These are phyloP conservation scores for Aphanomyces invadans DNA, from an alignment of 352 stramenopile genomes.

Conservation along the genomic window DNA sequence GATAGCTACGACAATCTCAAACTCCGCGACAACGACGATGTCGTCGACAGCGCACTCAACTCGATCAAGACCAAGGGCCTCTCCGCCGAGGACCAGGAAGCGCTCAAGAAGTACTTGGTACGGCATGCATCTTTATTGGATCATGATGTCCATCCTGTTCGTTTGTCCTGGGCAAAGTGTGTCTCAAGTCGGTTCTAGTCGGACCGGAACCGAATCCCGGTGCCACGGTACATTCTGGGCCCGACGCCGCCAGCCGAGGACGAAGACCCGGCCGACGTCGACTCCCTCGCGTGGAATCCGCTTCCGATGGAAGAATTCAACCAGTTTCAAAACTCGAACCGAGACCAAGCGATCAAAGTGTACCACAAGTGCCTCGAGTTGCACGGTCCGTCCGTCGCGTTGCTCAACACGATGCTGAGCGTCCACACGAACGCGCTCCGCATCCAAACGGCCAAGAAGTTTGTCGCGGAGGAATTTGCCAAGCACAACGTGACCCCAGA, in stretches of 20 bases:
- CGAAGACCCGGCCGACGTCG: conserved; percentile 36
- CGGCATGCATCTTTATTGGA: neutral
- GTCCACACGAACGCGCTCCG: conserved; percentile 74
- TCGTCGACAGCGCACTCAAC: neutral
- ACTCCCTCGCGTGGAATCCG: conserved; percentile 28
- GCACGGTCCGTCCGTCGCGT: conserved; percentile 36
- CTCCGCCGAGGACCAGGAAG: neutral
- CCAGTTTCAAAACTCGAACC: conserved; percentile 60
- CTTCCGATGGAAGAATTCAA: conserved; percentile 65
- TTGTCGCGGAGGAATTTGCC: conserved; percentile 40
- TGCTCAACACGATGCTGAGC: conserved; percentile 68
- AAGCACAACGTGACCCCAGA: conserved; percentile 42
- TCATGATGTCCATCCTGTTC: neutral
- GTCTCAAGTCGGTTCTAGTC: neutral
- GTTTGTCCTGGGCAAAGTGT: too few relatives aligned
- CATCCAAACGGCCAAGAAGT: conserved; percentile 42
- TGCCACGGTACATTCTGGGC: neutral
- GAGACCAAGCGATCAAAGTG: conserved; percentile 54
- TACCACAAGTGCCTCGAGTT: conserved; percentile 50
- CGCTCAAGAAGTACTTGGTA: conserved; percentile 12
- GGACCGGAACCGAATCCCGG: neutral
- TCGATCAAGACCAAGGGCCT: conserved; percentile 3
- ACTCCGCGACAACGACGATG: neutral
- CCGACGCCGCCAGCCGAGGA: neutral
- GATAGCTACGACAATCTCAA: conserved; percentile 33